Evolutionary conservation across 2,329 filamentous ascomycete species (phyloP).

Genomic region (Berkeleyomyces rouxiae): DNA sequence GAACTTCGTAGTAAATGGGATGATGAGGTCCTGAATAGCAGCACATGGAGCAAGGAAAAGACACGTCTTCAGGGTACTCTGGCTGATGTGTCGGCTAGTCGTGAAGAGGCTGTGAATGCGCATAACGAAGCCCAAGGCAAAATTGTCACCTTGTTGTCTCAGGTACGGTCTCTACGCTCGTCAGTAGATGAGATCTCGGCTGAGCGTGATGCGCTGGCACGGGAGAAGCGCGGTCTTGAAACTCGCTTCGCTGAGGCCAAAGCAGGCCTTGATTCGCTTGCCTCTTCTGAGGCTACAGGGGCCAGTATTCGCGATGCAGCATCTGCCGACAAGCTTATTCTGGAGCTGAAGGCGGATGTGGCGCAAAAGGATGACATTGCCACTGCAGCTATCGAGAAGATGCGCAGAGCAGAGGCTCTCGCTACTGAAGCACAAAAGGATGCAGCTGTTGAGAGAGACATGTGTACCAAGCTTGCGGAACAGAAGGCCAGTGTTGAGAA

Average conservation of each 20-base stretch:
- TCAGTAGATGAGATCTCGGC: constrained; percentile 71
- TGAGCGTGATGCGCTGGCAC: constrained; percentile 67
- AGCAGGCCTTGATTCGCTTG: constrained; percentile 73
- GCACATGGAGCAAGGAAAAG: constrained; percentile 97
- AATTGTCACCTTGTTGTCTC: constrained; percentile 76
- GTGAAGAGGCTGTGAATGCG: constrained; percentile 80
- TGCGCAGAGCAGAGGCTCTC: constrained; percentile 81
- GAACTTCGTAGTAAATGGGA: constrained; percentile 95
- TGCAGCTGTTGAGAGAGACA: constrained; percentile 69
- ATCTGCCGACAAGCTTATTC: constrained; percentile 69
- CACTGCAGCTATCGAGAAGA: constrained; percentile 84
- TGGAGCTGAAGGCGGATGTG: constrained; percentile 74
- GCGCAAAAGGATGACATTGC: constrained; percentile 91
- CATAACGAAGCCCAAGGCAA: constrained; percentile 93
- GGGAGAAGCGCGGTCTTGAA: constrained; percentile 84
- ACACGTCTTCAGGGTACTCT: constrained; percentile 76
- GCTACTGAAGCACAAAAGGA: constrained; percentile 86
- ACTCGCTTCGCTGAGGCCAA: constrained; percentile 73
- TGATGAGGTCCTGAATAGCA: constrained; percentile 91
- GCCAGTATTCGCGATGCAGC: constrained; percentile 82
- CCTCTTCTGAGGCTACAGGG: constrained; percentile 51
- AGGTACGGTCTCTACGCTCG: constrained; percentile 69
- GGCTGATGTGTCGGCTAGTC: constrained; percentile 74
- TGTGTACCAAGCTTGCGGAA: constrained; percentile 64
- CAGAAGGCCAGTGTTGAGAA: constrained; percentile 86